phyloP scores from a whole-genome alignment of 2,329 filamentous ascomycete genomes.

The Fusarium agapanthi region DNA sequence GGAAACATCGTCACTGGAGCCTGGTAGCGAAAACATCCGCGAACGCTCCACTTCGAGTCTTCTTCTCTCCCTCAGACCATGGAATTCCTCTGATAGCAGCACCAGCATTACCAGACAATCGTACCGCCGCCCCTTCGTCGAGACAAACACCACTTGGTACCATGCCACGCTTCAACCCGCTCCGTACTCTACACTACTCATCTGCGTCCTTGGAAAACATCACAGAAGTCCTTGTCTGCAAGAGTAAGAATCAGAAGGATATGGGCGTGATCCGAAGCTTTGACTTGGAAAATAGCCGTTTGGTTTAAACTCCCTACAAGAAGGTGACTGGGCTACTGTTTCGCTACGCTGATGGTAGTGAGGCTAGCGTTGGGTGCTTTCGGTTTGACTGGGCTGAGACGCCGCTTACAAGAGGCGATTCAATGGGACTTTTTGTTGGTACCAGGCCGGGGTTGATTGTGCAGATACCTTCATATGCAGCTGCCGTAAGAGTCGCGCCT shows the following conservation, averaged over 20 bases:
- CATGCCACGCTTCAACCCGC: background rate
- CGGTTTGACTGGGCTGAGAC: background rate
- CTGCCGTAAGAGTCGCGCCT: fast-evolving
- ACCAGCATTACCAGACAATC: fast-evolving
- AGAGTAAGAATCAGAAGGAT: background rate
- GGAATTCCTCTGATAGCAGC: constrained; percentile 1
- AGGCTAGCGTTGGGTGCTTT: constrained; percentile 10
- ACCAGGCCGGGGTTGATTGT: background rate
- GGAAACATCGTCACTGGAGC: background rate
- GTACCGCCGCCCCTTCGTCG: background rate
- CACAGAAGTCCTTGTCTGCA: background rate
- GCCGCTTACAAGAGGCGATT: background rate
- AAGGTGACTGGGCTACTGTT: constrained; percentile 4
- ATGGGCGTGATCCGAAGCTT: background rate
- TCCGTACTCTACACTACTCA: background rate
- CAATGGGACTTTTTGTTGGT: background rate
- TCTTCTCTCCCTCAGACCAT: background rate
- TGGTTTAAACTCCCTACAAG: background rate
- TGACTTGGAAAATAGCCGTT: background rate
- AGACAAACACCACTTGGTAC: background rate
- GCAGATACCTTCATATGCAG: background rate
- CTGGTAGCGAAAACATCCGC: background rate
- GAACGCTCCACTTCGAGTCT: background rate
- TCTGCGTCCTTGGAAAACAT: background rate
- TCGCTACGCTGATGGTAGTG: background rate